Evolutionary conservation across 768 basidiomycete species (phyloP).

Genomic region (Pulveroboletus sp.): DNA sequence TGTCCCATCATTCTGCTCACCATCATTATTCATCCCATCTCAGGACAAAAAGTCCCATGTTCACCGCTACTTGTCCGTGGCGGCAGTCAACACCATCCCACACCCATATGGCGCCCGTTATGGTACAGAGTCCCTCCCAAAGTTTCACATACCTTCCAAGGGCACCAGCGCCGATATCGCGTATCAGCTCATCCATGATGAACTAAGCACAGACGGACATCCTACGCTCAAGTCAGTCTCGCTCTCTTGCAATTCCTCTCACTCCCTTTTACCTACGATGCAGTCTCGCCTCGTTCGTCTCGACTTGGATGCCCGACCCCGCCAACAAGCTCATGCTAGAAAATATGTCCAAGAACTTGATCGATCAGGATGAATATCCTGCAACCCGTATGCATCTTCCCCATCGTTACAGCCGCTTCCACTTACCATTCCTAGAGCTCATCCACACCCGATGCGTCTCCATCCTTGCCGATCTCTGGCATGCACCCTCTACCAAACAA

Average conservation of each 20-base stretch:
- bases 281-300: conserved; percentile 61
- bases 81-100: conserved; percentile 29
- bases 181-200: conserved; percentile 65
- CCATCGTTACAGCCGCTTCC: background rate
- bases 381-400: conserved; percentile 39
- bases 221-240: conserved; percentile 47
- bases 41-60: conserved; percentile 46
- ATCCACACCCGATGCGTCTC: conserved; percentile 48
- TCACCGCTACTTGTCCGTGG: conserved; percentile 35
- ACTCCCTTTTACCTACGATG: background rate
- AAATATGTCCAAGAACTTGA: conserved; percentile 65
- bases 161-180: conserved; percentile 53
- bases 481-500: conserved; percentile 51
- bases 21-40: background rate
- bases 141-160: conserved; percentile 61
- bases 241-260: background rate
- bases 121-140: conserved; percentile 65
- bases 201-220: conserved; percentile 52
- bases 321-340: conserved; percentile 58
- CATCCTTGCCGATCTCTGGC: conserved; percentile 67
- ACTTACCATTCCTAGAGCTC: conserved; percentile 26
- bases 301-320: conserved; percentile 59
- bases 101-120: conserved; percentile 64
- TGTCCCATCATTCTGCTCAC: background rate
- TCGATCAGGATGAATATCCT: conserved; percentile 71